These are phyloP conservation scores for Phytophthora tubulina DNA, from an alignment of 352 stramenopile genomes.

Conservation along the genomic window DNA sequence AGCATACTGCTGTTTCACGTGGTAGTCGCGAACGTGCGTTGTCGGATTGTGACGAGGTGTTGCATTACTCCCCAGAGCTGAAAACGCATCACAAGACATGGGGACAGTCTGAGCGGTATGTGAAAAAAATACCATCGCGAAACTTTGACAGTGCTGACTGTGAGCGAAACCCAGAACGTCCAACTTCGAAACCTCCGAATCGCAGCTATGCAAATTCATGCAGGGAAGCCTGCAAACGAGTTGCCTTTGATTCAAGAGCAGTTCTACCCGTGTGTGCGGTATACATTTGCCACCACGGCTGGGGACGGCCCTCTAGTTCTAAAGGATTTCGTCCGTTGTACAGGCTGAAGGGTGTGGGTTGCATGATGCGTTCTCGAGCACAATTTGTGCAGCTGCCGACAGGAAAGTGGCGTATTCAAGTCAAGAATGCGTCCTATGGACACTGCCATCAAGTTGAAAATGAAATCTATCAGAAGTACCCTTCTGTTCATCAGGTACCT, in stretches of 20 bases:
- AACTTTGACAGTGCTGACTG: not conserved
- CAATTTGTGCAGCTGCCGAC: not conserved
- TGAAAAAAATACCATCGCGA: not conserved
- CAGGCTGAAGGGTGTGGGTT: not conserved
- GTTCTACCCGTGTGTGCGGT: constrained; percentile 11
- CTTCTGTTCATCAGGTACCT: not conserved
- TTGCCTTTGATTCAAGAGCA: constrained; percentile 4
- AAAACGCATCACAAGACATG: constrained; percentile 1
- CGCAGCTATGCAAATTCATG: too few relatives aligned
- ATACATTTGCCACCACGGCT: constrained; percentile 21
- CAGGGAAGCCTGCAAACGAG: not conserved
- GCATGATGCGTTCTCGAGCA: not conserved
- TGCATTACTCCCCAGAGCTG: not conserved
- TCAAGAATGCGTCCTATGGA: constrained; percentile 8
- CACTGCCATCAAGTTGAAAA: constrained; percentile 2
- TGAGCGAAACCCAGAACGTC: constrained; percentile 1
- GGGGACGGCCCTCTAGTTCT: not conserved
- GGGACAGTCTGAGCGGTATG: not conserved
- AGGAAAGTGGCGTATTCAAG: constrained; percentile 3
- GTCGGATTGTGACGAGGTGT: not conserved
- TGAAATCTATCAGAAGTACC: not conserved
- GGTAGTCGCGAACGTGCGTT: not conserved
- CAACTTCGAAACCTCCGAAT: not conserved
- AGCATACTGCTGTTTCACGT: too few relatives aligned
- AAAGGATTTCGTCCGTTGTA: not conserved